A percentile compares a stretch with the other conserved stretches of the same genome.
These are phyloP conservation scores for Collybiopsis luxurians DNA, from an alignment of 768 basidiomycete species.

Conservation along the genomic window DNA sequence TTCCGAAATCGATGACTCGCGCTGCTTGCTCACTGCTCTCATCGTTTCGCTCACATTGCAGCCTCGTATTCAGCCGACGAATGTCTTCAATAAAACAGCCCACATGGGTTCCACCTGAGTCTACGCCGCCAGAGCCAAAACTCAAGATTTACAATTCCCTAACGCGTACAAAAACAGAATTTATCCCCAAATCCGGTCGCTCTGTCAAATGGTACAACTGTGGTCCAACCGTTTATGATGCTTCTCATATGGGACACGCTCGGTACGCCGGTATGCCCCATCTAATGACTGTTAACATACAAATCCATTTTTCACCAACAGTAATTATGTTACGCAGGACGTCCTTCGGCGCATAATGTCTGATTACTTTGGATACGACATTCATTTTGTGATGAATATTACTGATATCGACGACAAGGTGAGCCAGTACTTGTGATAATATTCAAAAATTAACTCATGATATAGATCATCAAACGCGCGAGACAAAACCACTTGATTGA, in stretches of 20 bases:
- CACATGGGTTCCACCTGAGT: constrained; percentile 49
- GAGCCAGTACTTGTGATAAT: constrained; percentile 10
- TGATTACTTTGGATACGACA: constrained; percentile 96
- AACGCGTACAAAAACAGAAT: constrained; percentile 86
- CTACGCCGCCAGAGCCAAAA: constrained; percentile 53
- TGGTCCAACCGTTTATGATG: constrained; percentile 98
- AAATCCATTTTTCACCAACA: constrained; percentile 26
- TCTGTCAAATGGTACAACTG: constrained; percentile 99
- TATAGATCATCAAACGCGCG: constrained; percentile 89
- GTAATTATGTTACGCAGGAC: constrained; percentile 97
- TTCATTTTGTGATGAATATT: constrained; percentile 99
- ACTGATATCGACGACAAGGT: constrained; percentile 99
- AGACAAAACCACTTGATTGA: constrained; percentile 76
- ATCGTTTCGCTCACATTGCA: constrained; percentile 37
- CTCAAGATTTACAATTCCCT: constrained; percentile 91
- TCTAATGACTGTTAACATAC: neutral
- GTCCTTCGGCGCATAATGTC: constrained; percentile 85
- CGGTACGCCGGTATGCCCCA: constrained; percentile 47
- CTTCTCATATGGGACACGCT: constrained; percentile 98
- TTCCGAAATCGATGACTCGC: no score
- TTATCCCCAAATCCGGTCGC: constrained; percentile 64
- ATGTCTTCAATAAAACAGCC: constrained; percentile 51
- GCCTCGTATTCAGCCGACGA: neutral
- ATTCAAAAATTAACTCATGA: neutral
- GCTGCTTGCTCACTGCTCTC: neutral